A percentile compares a stretch with the other conserved stretches of the same genome.
These are phyloP conservation scores for Globisporangium cystogenes DNA, from an alignment of 352 stramenopile species.

Conservation along the genomic window DNA sequence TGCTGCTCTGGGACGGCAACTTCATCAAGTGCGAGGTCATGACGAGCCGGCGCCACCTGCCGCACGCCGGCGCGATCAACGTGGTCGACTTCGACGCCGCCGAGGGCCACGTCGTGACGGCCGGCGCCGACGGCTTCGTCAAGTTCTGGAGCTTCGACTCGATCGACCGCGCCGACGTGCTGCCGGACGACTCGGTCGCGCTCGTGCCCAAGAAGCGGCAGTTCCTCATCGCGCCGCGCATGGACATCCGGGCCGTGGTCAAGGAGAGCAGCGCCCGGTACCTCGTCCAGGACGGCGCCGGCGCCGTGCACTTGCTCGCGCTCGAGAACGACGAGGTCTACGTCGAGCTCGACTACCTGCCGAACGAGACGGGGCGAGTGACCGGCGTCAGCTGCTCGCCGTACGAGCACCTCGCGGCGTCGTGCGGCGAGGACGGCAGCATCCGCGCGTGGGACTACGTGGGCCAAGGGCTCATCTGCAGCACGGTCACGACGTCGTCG, in stretches of 20 bases:
- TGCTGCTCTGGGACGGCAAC: conserved; percentile 94
- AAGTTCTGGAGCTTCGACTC: conserved; percentile 87
- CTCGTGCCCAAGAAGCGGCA: conserved; percentile 62
- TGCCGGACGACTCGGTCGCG: conserved; percentile 71
- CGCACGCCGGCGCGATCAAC: conserved; percentile 68
- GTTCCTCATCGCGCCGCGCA: conserved; percentile 40
- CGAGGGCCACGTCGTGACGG: conserved; percentile 48
- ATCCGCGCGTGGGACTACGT: conserved; percentile 89
- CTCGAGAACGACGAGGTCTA: conserved; percentile 29
- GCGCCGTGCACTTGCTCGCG: conserved; percentile 43
- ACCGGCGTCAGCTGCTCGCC: conserved; percentile 76
- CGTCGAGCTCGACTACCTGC: conserved; percentile 48
- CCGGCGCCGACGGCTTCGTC: conserved; percentile 81
- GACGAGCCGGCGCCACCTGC: conserved; percentile 52
- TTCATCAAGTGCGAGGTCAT: conserved; percentile 94
- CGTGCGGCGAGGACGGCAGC: conserved; percentile 80
- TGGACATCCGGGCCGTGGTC: conserved; percentile 70
- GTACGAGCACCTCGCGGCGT: conserved; percentile 82
- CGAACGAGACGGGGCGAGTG: conserved; percentile 61
- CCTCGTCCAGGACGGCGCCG: conserved; percentile 56
- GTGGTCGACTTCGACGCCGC: conserved; percentile 63
- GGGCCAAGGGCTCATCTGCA: conserved; percentile 11
- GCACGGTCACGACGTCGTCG: conserved; percentile 7
- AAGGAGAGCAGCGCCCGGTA: conserved; percentile 35
- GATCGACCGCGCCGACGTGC: conserved; percentile 86